phyloP scores from a whole-genome alignment of 805 yeast species.

The Yamadazyma ubonensis region DNA sequence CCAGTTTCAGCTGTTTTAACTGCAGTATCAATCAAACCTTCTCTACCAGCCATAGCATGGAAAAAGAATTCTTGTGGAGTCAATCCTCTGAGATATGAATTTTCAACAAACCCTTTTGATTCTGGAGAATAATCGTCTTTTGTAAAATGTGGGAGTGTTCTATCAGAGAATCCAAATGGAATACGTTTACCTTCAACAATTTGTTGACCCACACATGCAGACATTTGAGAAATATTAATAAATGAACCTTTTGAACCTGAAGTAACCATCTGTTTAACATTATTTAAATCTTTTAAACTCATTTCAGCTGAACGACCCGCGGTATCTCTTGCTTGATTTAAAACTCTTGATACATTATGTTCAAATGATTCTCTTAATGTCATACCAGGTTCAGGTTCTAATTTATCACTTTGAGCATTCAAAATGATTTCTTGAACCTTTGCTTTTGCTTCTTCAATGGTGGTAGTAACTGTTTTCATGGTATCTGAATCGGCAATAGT shows the following conservation, averaged over 20 bases:
- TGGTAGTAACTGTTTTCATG: conserved; percentile 88
- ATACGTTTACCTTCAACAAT: conserved; percentile 99
- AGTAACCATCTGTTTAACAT: conserved; percentile 98
- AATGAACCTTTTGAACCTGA: conserved; percentile 99
- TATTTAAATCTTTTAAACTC: conserved; percentile 88
- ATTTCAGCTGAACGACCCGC: conserved; percentile 99
- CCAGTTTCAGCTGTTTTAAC: conserved; percentile 99
- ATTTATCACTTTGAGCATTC: conserved; percentile 85
- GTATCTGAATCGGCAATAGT: conserved; percentile 98
- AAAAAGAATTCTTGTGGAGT: conserved; percentile 98
- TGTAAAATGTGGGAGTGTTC: conserved; percentile 96
- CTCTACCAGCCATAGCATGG: conserved; percentile 99
- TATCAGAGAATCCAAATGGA: conserved; percentile 94
- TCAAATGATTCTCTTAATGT: conserved; percentile 97
- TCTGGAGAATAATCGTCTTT: conserved; percentile 99
- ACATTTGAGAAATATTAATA: conserved; percentile 98
- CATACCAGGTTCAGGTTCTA: conserved; percentile 99
- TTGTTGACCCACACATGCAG: conserved; percentile 99
- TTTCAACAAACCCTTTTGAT: conserved; percentile 96
- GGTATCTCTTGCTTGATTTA: conserved; percentile 98
- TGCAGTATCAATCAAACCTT: conserved; percentile 98
- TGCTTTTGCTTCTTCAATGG: conserved; percentile 88
- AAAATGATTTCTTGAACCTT: conserved; percentile 91
- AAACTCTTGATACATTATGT: conserved; percentile 90
- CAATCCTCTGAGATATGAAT: conserved; percentile 93